Percentiles rank a stretch among this genome's conserved stretches.
Evolutionary conservation across 1,284 basidiomycete genomes (phyloP).

Genomic region (Apiotrichum montevideense): DNA sequence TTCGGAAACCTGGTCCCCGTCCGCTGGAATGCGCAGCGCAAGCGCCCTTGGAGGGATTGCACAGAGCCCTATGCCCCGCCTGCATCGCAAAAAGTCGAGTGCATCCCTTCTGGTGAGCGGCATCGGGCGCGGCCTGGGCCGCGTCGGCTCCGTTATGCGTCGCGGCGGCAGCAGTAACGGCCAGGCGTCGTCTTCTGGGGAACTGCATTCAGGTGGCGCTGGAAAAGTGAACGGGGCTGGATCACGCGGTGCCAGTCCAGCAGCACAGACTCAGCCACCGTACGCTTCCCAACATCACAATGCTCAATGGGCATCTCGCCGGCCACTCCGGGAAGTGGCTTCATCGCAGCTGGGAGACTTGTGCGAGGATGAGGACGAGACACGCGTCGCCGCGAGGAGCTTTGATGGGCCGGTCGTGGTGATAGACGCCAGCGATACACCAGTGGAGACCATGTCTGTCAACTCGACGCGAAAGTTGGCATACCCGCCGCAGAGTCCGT

Average conservation of each 20-base stretch:
- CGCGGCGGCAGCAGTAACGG: slow-evolving; percentile 6
- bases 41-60: not conserved
- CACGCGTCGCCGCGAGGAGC: not conserved
- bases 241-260: not conserved
- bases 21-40: not conserved
- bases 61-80: not conserved
- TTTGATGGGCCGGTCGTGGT: not conserved
- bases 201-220: not conserved
- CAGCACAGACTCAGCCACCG: not conserved
- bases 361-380: slow-evolving; percentile 4
- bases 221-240: not conserved
- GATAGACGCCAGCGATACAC: not conserved
- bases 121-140: slow-evolving; percentile 23
- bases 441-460: too few species aligned
- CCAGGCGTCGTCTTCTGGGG: not conserved
- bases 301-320: not conserved
- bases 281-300: not conserved
- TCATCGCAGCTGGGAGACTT: slow-evolving; percentile 2
- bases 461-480: too few species aligned
- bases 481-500: too few species aligned
- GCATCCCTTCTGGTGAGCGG: slow-evolving; percentile 19
- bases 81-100: slow-evolving; percentile 20
- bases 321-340: not conserved
- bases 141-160: slow-evolving; percentile 30
- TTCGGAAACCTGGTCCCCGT: not conserved